phyloP scores from a whole-genome alignment of 768 basidiomycete genomes.

The Suillus occidentalis region DNA sequence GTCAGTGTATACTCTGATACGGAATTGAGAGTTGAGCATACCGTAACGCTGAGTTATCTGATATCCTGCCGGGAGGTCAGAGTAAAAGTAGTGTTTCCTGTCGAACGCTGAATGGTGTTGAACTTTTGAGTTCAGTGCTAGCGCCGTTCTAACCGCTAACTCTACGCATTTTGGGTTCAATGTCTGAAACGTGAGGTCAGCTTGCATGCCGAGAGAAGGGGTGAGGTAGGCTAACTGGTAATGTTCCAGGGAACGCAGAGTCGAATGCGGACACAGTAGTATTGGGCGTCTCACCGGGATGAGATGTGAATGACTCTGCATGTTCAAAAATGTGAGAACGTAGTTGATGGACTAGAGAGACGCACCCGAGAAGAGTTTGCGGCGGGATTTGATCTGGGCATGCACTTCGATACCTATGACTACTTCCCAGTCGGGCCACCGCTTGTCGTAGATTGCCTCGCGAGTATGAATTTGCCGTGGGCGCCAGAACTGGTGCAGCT shows the following conservation, averaged over 20 bases:
- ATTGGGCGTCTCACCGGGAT: conserved; percentile 60
- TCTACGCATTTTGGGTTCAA: conserved; percentile 72
- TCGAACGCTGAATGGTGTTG: conserved; percentile 83
- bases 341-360: neutral
- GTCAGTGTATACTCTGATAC: neutral
- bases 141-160: conserved; percentile 76
- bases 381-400: conserved; percentile 84
- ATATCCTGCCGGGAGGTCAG: conserved; percentile 91
- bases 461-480: conserved; percentile 12
- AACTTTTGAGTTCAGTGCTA: conserved; percentile 69
- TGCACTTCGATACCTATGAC: conserved; percentile 95
- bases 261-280: conserved; percentile 75
- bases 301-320: conserved; percentile 43
- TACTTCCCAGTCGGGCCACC: conserved; percentile 89
- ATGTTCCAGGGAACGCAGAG: conserved; percentile 89
- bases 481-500: conserved; percentile 18
- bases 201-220: neutral
- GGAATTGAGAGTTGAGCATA: neutral
- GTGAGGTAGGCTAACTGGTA: conserved; percentile 63
- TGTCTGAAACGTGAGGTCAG: conserved; percentile 36
- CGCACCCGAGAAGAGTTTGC: conserved; percentile 81
- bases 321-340: neutral
- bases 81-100: conserved; percentile 97
- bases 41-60: conserved; percentile 95
- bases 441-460: conserved; percentile 20